Evolutionary conservation across 805 yeast species (phyloP).

Genomic region (Lipomyces yamadae): DNA sequence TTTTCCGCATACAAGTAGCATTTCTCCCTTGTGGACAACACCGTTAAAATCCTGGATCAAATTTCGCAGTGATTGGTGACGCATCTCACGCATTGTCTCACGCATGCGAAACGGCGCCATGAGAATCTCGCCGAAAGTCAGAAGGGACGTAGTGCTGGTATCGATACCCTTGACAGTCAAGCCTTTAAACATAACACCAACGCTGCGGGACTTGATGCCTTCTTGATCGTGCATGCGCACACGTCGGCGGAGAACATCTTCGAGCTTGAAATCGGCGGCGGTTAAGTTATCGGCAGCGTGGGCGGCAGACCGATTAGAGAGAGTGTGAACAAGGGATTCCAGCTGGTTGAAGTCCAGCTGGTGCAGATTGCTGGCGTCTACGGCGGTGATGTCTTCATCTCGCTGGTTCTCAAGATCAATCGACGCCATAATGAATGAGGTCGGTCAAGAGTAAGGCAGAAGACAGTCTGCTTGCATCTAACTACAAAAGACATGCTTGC

Average conservation of each 20-base stretch:
- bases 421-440: not conserved
- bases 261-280: conserved; percentile 46
- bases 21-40: conserved; percentile 62
- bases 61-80: conserved; percentile 34
- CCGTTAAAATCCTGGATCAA: conserved; percentile 56
- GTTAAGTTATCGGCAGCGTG: conserved; percentile 38
- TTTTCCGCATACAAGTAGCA: conserved; percentile 58
- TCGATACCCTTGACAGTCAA: conserved; percentile 54
- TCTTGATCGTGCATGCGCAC: conserved; percentile 38
- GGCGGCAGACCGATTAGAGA: conserved; percentile 40
- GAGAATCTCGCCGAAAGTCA: conserved; percentile 54
- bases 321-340: conserved; percentile 37
- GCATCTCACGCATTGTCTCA: conserved; percentile 30
- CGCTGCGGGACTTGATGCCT: conserved; percentile 46
- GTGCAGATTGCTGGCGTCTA: conserved; percentile 15
- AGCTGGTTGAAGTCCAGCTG: conserved; percentile 12
- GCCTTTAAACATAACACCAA: conserved; percentile 49
- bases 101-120: conserved; percentile 38
- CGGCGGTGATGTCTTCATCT: conserved; percentile 17
- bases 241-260: conserved; percentile 41
- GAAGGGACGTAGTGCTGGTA: conserved; percentile 52
- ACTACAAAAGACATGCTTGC: too few species aligned
- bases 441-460: not conserved
- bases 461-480: too few species aligned
- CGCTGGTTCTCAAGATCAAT: conserved; percentile 25